Evolutionary conservation across 2,329 filamentous ascomycete species (phyloP).

Genomic region (Hymenoscyphus infarciens): DNA sequence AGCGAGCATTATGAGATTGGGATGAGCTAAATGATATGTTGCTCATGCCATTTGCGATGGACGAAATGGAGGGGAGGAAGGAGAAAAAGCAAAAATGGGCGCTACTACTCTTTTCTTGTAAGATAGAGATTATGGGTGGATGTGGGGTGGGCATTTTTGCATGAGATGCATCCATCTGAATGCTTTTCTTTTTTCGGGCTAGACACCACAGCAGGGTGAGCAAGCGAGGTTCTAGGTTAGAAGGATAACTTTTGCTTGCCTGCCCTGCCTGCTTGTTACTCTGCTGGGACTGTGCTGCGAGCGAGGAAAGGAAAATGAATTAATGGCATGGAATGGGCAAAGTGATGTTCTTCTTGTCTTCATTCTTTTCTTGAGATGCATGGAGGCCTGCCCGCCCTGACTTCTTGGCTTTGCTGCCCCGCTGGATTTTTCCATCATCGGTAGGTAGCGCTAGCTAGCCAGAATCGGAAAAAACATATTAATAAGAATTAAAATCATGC

Average conservation of each 20-base stretch:
- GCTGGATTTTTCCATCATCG: too few relatives aligned
- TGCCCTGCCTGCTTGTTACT: neutral
- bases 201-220: neutral
- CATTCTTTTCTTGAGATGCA: neutral
- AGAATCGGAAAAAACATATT: too few relatives aligned
- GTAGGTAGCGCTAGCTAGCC: too few relatives aligned
- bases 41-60: constrained; percentile 1
- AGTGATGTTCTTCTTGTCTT: neutral
- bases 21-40: constrained; percentile 4
- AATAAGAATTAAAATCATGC: too few relatives aligned
- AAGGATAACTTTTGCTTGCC: neutral
- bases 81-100: neutral
- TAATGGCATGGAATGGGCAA: neutral
- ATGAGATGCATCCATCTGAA: neutral
- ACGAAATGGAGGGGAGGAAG: neutral
- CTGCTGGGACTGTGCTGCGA: neutral
- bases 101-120: constrained; percentile 1
- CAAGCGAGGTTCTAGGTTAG: neutral
- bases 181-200: neutral
- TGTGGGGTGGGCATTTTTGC: neutral
- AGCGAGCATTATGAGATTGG: constrained; percentile 11
- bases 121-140: neutral
- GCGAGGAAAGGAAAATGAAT: neutral
- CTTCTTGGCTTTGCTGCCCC: neutral
- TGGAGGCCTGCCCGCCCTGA: neutral